Conservation (phyloP, 176 grass and related monocot genomes). For the Themeda triandra region DNA sequence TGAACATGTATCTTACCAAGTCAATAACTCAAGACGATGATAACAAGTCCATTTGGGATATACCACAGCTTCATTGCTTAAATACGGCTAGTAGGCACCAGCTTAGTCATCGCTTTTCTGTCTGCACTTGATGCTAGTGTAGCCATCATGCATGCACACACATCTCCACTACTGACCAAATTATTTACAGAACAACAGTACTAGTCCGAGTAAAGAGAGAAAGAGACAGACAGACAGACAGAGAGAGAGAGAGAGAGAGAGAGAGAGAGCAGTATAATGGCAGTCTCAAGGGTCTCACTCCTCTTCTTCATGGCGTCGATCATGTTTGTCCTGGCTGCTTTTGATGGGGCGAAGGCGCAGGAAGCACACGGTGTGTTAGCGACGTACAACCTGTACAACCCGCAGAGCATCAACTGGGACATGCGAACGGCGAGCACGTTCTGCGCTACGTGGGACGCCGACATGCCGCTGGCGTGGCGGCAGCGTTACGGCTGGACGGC, state of each 20-base stretch:
- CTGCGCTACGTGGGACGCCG: conserved; percentile 68
- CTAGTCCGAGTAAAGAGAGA: no score
- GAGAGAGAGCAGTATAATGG: background rate
- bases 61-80: background rate
- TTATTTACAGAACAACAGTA: background rate
- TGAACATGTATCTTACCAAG: background rate
- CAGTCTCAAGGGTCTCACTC: background rate
- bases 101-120: background rate
- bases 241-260: background rate
- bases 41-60: background rate
- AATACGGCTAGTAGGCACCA: background rate
- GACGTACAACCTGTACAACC: conserved; percentile 61
- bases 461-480: conserved; percentile 55
- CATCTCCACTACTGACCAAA: background rate
- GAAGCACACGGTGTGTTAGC: conserved; percentile 44
- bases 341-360: conserved; percentile 34
- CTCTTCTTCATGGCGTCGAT: background rate
- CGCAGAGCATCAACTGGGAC: conserved; percentile 54
- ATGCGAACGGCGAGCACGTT: conserved; percentile 38
- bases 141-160: background rate
- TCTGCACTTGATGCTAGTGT: background rate
- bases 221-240: background rate
- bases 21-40: background rate
- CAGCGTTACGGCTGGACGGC: conserved; percentile 58
- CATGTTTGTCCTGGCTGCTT: background rate